A percentile compares a stretch with the other conserved stretches of the same genome.
These are phyloP conservation scores for Lunularia cruciata DNA, from an alignment of 225 moss, liverwort and hornwort species.

Conservation along the genomic window DNA sequence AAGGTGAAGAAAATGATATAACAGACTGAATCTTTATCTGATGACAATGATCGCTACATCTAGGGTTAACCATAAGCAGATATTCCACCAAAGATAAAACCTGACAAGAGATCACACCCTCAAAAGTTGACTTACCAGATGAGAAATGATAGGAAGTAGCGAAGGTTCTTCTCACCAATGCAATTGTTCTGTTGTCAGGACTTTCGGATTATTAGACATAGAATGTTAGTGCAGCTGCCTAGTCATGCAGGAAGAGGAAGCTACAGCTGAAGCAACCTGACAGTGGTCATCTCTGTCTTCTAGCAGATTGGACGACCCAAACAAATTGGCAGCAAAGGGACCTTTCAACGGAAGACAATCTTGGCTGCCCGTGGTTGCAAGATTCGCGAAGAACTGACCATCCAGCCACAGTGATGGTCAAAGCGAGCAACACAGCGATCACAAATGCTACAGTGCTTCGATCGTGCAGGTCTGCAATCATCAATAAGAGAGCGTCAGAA, in stretches of 20 bases:
- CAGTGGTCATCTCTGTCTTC: slow-evolving; percentile 6
- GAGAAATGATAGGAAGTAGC: slow-evolving; percentile 88
- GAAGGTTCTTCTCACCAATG: slow-evolving; percentile 90
- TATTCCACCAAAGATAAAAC: no score
- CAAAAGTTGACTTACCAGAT: slow-evolving; percentile 57
- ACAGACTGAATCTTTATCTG: no score
- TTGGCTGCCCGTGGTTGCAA: slow-evolving; percentile 49
- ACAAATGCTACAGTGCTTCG: slow-evolving; percentile 99
- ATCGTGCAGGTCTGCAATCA: slow-evolving; percentile 79
- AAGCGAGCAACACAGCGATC: slow-evolving; percentile 93
- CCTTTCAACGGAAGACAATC: slow-evolving; percentile 56
- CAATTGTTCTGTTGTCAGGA: slow-evolving; percentile 75
- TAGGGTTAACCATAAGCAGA: no score
- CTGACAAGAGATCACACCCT: no score
- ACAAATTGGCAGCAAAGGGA: slow-evolving; percentile 52
- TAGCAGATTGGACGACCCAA: slow-evolving; percentile 28
- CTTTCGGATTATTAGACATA: slow-evolving; percentile 20
- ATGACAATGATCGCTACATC: no score
- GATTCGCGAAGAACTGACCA: slow-evolving; percentile 73
- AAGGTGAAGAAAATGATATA: no score
- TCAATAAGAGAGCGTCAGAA: no score
- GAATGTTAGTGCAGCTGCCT: background rate
- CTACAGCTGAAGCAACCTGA: background rate
- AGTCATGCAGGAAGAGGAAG: background rate
- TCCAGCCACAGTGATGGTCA: slow-evolving; percentile 99